Conservation (phyloP, 1,139 yeast genomes). For the Kurtzmaniella quercitrusa region DNA sequence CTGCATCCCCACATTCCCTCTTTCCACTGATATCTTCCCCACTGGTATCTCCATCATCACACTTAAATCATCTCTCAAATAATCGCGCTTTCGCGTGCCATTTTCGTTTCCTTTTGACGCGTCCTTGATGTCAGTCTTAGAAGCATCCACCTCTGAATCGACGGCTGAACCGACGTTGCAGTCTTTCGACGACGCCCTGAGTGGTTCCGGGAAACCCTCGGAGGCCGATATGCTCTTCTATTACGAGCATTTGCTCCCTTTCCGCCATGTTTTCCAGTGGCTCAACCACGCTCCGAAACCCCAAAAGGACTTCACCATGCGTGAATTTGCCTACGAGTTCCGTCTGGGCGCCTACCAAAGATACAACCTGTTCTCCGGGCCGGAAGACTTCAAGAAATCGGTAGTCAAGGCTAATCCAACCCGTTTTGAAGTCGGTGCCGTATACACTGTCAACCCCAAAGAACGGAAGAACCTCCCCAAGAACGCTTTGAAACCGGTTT, state of each 20-base stretch:
- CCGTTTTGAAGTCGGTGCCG: slow-evolving; percentile 94
- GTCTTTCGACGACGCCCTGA: slow-evolving; percentile 3
- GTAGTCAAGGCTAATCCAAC: slow-evolving; percentile 76
- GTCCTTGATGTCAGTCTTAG: background rate
- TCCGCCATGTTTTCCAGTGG: slow-evolving; percentile 79
- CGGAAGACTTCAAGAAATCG: slow-evolving; percentile 71
- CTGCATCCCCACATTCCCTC: too few species aligned
- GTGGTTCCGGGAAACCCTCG: slow-evolving; percentile 40
- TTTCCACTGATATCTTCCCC: too few species aligned
- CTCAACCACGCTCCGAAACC: slow-evolving; percentile 78
- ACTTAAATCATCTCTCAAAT: background rate
- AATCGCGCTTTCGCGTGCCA: background rate
- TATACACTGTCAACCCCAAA: slow-evolving; percentile 80
- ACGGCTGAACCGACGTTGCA: slow-evolving; percentile 1
- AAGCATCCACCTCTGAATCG: background rate
- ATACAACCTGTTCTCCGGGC: slow-evolving; percentile 67
- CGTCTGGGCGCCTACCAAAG: slow-evolving; percentile 85
- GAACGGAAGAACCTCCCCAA: slow-evolving; percentile 80
- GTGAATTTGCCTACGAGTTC: slow-evolving; percentile 92
- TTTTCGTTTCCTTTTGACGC: slow-evolving; percentile 1
- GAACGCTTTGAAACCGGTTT: slow-evolving; percentile 71
- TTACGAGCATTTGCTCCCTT: slow-evolving; percentile 70
- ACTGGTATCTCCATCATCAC: too few species aligned
- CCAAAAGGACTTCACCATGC: slow-evolving; percentile 66
- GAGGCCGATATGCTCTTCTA: slow-evolving; percentile 69